Evolutionary conservation across 2,329 filamentous ascomycete genomes (phyloP), one percentile per base, ranked within the genome.

Genomic region (Helminthosporium solani): DNA sequence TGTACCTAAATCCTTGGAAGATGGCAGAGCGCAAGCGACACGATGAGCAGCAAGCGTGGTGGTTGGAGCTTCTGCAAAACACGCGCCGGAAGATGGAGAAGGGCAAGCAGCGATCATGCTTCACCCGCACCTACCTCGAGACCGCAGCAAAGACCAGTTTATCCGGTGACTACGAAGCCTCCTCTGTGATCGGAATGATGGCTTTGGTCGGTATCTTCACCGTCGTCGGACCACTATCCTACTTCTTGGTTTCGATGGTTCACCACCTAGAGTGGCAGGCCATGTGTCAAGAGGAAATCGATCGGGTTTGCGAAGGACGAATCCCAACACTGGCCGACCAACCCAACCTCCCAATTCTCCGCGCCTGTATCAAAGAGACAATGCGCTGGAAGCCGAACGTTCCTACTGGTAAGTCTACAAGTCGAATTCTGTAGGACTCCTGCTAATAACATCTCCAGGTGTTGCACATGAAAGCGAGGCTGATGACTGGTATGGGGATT

Each of bases 1-100:
- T 68, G 46, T 52, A 63, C 12, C 68, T 80, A 36, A 80, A 80
- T 52, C 78, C 78, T 0, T 81, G 78, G 78, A 80, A 80, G 61
- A 67, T 66, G 12, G 74, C 75, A 6, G 78, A 81, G 58, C 71
- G 68, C 33, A 78, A 77, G 58, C 72, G 78, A 16, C 77, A 80
- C 52, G 78, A 80, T 35, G 72, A 75, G 30, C 77, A 81, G 49
- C 73, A 79, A 49, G 71, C 61, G 0, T 79, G 77, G 73, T 81
- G 76, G 73, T 75, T 78, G 75, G 64, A 75, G 5, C 68, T 71
- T n/a, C 62, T 79, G 0, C 34, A 67, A 1, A 63, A 57, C 3
- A 71, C 71, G 4, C 66, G 70, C 14, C 57, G 57, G 23, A 50
- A 57, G 36, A 61, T 68, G 60, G 54, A 61, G 39, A 61, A 61